Evolutionary conservation across 1,284 basidiomycete species (phyloP).

Genomic region (Fomitopsis palustris): DNA sequence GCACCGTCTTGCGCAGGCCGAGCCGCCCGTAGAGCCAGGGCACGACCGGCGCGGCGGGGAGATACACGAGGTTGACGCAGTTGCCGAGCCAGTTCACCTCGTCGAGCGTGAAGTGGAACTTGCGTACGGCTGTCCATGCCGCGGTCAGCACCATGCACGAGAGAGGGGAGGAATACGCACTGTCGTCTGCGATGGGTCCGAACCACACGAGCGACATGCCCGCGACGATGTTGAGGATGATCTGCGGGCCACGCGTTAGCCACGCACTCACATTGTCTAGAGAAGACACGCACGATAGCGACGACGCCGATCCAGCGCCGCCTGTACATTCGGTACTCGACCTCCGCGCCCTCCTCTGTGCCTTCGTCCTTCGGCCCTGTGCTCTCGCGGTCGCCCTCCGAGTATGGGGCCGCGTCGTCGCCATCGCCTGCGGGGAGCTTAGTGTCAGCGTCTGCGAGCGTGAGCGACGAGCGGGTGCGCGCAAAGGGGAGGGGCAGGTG

Average conservation of each 20-base stretch:
- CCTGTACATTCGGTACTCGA: conserved; percentile 59
- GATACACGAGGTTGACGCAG: conserved; percentile 54
- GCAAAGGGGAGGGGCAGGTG: neutral
- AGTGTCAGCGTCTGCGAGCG: neutral
- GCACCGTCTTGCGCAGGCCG: conserved; percentile 57
- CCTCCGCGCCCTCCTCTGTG: conserved; percentile 5
- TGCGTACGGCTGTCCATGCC: conserved; percentile 42
- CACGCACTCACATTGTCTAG: neutral
- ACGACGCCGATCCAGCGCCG: conserved; percentile 60
- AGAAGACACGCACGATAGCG: conserved; percentile 46
- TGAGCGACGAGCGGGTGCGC: neutral
- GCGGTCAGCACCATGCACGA: neutral
- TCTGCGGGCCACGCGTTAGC: neutral
- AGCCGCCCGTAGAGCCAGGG: conserved; percentile 54
- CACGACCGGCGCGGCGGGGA: conserved; percentile 56
- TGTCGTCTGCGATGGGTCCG: conserved; percentile 65
- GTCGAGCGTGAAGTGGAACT: conserved; percentile 61
- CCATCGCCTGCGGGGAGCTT: neutral
- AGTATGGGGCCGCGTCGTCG: conserved; percentile 10
- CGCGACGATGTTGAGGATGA: conserved; percentile 40
- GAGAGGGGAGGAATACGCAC: conserved; percentile 31
- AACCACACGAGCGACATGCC: conserved; percentile 72
- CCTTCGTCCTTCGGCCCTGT: conserved; percentile 10
- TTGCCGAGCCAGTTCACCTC: conserved; percentile 79
- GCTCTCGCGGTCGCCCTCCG: conserved; percentile 15